Conservation (phyloP, 2,329 filamentous ascomycete genomes). For the Fusarium sp. region DNA sequence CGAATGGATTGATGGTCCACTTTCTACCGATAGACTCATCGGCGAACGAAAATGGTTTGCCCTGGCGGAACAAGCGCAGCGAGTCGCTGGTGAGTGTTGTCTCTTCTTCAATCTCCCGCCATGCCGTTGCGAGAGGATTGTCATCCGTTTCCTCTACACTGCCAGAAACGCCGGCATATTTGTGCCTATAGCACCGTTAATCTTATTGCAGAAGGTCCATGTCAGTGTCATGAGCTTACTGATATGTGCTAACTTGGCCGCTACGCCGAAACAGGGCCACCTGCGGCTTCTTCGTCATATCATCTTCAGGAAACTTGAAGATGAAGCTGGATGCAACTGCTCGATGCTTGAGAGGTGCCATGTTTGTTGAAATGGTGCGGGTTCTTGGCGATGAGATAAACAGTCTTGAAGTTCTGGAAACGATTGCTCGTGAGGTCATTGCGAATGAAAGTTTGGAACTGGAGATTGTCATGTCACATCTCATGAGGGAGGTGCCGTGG, state of each 20-base stretch:
- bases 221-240: slow-evolving; percentile 53
- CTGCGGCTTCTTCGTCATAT: slow-evolving; percentile 52
- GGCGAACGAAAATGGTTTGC: slow-evolving; percentile 68
- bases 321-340: slow-evolving; percentile 64
- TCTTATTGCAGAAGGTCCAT: neutral
- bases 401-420: neutral
- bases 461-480: neutral
- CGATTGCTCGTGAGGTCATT: neutral
- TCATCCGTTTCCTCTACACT: slow-evolving; percentile 66
- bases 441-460: neutral
- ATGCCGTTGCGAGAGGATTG: slow-evolving; percentile 67
- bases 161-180: slow-evolving; percentile 72
- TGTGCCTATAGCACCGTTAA: slow-evolving; percentile 54
- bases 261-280: slow-evolving; percentile 74
- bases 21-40: slow-evolving; percentile 65
- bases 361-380: slow-evolving; percentile 23
- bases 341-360: slow-evolving; percentile 44
- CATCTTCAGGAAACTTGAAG: slow-evolving; percentile 56
- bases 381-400: neutral
- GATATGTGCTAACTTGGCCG: slow-evolving; percentile 69
- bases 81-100: slow-evolving; percentile 63
- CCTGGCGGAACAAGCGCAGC: slow-evolving; percentile 65
- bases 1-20: slow-evolving; percentile 75
- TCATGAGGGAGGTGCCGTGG: neutral
- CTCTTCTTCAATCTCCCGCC: slow-evolving; percentile 73